phyloP scores from a whole-genome alignment of 2,329 filamentous ascomycete genomes.

The Talaromyces sp. region DNA sequence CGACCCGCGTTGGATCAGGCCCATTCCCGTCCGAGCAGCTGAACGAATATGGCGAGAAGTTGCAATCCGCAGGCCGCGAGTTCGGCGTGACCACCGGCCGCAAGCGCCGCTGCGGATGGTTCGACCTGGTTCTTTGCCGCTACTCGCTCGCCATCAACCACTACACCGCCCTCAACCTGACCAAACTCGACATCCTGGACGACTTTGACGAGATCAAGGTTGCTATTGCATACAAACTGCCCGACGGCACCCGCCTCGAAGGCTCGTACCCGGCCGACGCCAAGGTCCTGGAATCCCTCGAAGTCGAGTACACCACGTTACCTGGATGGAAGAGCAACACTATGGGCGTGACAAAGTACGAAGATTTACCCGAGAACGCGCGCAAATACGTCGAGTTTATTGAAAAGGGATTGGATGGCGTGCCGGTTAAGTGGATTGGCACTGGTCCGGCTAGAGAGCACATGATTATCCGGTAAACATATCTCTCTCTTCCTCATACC shows the following conservation, averaged over 20 bases:
- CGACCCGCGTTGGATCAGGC: slow-evolving; percentile 54
- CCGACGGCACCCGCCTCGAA: slow-evolving; percentile 44
- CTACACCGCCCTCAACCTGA: slow-evolving; percentile 56
- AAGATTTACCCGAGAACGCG: slow-evolving; percentile 54
- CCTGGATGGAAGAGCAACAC: slow-evolving; percentile 59
- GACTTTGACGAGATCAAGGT: slow-evolving; percentile 60
- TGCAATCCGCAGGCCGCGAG: slow-evolving; percentile 53
- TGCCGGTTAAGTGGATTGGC: slow-evolving; percentile 59
- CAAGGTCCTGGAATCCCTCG: slow-evolving; percentile 47
- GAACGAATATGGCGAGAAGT: slow-evolving; percentile 52
- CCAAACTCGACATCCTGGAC: slow-evolving; percentile 61
- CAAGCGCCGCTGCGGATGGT: slow-evolving; percentile 59
- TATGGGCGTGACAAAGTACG: slow-evolving; percentile 52
- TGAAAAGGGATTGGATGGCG: slow-evolving; percentile 49
- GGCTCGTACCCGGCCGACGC: slow-evolving; percentile 56
- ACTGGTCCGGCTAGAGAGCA: slow-evolving; percentile 57
- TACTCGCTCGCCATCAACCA: slow-evolving; percentile 55
- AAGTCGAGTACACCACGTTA: slow-evolving; percentile 56
- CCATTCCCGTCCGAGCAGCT: slow-evolving; percentile 61
- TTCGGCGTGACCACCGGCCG: slow-evolving; percentile 56
- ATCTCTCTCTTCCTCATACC: neutral
- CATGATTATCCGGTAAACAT: slow-evolving; percentile 50
- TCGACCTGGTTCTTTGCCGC: slow-evolving; percentile 60
- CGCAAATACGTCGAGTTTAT: slow-evolving; percentile 59
- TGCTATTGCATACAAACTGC: slow-evolving; percentile 52